phyloP scores from a whole-genome alignment of 2,329 filamentous ascomycete genomes.

The Hymenoscyphus infarciens region DNA sequence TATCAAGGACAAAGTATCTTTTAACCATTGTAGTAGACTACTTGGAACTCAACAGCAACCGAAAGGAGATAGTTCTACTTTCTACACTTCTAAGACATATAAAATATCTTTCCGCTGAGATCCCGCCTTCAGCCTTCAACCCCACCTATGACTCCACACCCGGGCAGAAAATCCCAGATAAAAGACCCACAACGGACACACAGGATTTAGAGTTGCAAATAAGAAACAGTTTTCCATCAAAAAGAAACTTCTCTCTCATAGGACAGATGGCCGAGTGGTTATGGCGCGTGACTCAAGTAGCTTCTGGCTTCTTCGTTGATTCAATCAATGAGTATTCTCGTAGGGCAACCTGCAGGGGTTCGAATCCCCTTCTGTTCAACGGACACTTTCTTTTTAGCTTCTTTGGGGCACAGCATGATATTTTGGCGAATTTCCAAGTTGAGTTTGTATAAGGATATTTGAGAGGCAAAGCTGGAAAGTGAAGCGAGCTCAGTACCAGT shows the following conservation, averaged over 20 bases:
- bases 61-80: neutral
- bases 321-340: constrained; percentile 24
- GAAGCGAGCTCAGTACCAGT: too few species aligned
- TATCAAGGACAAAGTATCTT: neutral
- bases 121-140: neutral
- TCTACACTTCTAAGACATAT: neutral
- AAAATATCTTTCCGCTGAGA: neutral
- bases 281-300: constrained; percentile 31
- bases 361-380: constrained; percentile 30
- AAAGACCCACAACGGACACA: neutral
- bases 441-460: too few species aligned
- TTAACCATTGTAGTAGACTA: neutral
- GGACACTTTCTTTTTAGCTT: too few species aligned
- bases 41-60: neutral
- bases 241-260: neutral
- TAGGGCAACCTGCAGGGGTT: constrained; percentile 32
- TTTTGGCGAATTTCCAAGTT: too few species aligned
- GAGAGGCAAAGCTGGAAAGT: too few species aligned
- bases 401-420: too few species aligned
- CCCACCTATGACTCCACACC: neutral
- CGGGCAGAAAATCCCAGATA: neutral
- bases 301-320: constrained; percentile 9
- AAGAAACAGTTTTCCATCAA: neutral
- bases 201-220: neutral
- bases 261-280: constrained; percentile 30